A percentile compares a stretch with the other conserved stretches of the same genome.
Conservation (phyloP, 371 early-diverging fungal genomes). For the Mortierella sp. region DNA sequence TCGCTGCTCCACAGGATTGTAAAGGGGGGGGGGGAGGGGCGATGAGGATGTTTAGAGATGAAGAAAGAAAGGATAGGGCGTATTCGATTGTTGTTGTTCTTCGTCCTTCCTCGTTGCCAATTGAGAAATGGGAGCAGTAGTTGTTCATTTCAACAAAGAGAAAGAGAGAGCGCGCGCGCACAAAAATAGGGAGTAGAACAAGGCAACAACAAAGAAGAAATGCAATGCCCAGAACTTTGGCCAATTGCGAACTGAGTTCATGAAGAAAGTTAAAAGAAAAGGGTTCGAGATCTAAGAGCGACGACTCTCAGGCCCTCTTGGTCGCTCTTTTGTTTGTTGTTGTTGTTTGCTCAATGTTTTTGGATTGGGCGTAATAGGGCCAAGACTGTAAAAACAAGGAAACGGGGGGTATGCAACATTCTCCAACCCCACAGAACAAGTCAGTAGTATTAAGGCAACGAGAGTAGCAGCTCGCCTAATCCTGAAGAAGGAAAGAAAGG, state of each 20-base stretch:
- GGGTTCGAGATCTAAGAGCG: not conserved
- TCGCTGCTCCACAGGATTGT: not conserved
- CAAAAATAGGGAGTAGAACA: not conserved
- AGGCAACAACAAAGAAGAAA: not conserved
- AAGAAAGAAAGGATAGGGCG: not conserved
- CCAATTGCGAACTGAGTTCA: not conserved
- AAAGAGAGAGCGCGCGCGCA: not conserved
- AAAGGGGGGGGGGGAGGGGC: constrained; percentile 10
- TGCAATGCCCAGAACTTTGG: not conserved
- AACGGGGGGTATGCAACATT: not conserved
- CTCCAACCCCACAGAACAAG: not conserved
- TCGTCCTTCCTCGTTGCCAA: not conserved
- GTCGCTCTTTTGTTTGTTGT: not conserved
- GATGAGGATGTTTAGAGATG: constrained; percentile 29
- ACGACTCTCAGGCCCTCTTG: not conserved
- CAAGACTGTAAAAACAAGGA: not conserved
- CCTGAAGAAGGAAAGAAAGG: not conserved
- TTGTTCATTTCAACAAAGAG: not conserved
- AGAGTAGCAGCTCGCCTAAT: no score
- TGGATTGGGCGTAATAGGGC: not conserved
- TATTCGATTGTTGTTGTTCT: not conserved
- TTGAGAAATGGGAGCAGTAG: not conserved
- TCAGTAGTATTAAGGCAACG: not conserved
- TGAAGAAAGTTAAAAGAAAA: not conserved
- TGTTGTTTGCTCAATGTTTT: not conserved